A percentile compares a stretch with the other conserved stretches of the same genome.
These are phyloP conservation scores for Nothopassalora personata DNA, from an alignment of 2,329 filamentous ascomycete species.

Conservation along the genomic window DNA sequence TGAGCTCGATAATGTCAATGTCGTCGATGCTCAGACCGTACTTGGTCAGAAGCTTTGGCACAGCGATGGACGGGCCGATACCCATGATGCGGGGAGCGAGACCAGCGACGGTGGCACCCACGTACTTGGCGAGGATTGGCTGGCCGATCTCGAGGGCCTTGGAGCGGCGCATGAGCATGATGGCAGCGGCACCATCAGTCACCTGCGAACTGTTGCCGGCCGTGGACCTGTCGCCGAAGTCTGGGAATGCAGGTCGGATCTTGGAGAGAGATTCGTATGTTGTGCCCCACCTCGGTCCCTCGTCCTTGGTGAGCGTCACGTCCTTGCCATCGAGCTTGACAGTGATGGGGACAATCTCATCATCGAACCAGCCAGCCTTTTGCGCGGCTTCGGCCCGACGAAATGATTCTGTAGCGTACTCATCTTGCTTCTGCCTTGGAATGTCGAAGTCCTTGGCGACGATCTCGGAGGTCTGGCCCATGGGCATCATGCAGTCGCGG, in stretches of 20 bases:
- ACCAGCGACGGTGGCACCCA: constrained; percentile 83
- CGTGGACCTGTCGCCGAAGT: constrained; percentile 80
- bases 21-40: constrained; percentile 74
- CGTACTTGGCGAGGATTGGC: constrained; percentile 91
- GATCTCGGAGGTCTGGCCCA: constrained; percentile 98
- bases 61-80: constrained; percentile 69
- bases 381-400: constrained; percentile 82
- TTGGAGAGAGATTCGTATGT: constrained; percentile 77
- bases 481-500: constrained; percentile 82
- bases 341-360: constrained; percentile 87
- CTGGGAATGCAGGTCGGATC: constrained; percentile 83
- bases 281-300: constrained; percentile 86
- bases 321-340: constrained; percentile 70
- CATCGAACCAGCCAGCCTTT: constrained; percentile 83
- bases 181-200: constrained; percentile 85
- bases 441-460: constrained; percentile 88
- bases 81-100: constrained; percentile 95
- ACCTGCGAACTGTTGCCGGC: constrained; percentile 94
- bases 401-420: constrained; percentile 82
- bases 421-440: constrained; percentile 72
- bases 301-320: constrained; percentile 76
- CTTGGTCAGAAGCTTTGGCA: constrained; percentile 76
- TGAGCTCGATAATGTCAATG: constrained; percentile 86
- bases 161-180: constrained; percentile 91
- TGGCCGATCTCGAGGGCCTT: constrained; percentile 81